Percentiles rank a stretch among this genome's conserved stretches.
phyloP scores from a whole-genome alignment of 768 basidiomycete species.

The Tulasnella sp. region DNA sequence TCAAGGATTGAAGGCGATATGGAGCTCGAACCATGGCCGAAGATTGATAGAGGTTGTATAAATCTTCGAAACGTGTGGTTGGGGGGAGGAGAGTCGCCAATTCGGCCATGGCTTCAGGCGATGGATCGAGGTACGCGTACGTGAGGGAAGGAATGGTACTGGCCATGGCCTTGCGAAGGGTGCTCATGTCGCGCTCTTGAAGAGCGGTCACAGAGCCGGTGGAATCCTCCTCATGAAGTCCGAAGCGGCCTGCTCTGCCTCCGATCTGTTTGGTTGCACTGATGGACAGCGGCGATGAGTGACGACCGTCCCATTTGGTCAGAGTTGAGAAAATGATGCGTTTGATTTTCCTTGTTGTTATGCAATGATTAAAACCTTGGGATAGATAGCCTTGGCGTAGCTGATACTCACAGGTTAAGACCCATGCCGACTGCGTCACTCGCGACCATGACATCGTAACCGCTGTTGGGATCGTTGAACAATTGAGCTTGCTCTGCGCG shows the following conservation, averaged over 20 bases:
- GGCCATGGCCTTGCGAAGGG: constrained; percentile 45
- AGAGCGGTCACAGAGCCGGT: constrained; percentile 69
- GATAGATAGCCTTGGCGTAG: neutral
- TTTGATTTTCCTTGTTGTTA: constrained; percentile 67
- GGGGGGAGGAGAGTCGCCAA: constrained; percentile 24
- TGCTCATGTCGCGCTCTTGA: constrained; percentile 45
- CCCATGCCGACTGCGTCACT: constrained; percentile 98
- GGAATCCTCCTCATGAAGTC: constrained; percentile 39
- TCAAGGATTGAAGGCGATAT: constrained; percentile 17
- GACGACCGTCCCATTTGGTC: constrained; percentile 49
- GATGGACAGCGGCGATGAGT: constrained; percentile 38
- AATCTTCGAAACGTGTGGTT: constrained; percentile 21
- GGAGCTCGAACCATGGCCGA: constrained; percentile 26
- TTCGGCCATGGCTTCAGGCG: constrained; percentile 17
- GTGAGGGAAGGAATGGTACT: constrained; percentile 39
- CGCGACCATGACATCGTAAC: constrained; percentile 80
- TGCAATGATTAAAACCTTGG: neutral
- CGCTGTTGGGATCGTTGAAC: constrained; percentile 79
- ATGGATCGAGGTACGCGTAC: constrained; percentile 37
- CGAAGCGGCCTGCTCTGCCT: constrained; percentile 85
- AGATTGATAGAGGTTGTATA: constrained; percentile 40
- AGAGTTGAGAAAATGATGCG: constrained; percentile 69
- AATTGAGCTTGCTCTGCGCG: constrained; percentile 83
- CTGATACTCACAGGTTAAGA: constrained; percentile 66
- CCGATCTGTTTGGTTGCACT: constrained; percentile 91